Evolutionary conservation across 2,329 filamentous ascomycete genomes (phyloP), one percentile per base, ranked within the genome.

Genomic region (Tolypocladium amazonense): DNA sequence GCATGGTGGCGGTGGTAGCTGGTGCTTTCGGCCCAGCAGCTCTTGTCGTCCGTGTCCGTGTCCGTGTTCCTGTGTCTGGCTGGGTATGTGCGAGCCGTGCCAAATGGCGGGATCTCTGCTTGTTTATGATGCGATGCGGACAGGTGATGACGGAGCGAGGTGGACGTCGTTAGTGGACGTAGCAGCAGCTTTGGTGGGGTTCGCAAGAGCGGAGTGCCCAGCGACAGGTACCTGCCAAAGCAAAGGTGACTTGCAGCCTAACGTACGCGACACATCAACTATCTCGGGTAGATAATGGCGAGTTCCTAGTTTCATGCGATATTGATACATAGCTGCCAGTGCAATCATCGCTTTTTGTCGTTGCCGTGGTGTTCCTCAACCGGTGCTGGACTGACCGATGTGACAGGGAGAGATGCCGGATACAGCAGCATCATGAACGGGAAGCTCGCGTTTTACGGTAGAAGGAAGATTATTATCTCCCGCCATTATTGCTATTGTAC

Each of bases 1-100:
- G 72, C 75, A 77, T 77, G 61, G 58, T 67, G 63, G 62, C 59
- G 20, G 50, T 35, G 50, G 8, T 1, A 20, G 47, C 15, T 33
- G 30, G 50, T 53, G 50, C 30, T 53, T 23, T 23, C 18, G 30
- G 30, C 50, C 30, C 50, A 14, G 50, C 50, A 7, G 50, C 50
- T 12, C 20, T 53, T 53, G 27, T n/a, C 47, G 50, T 35, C 30
- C 20, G 50, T n/a, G 35, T 53, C 4, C n/a, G 30, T 14, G 30
- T 53, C 18, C 35, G 30, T 3, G 30, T 53, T n/a, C 50, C n/a
- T 23, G 4, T 53, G 20, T 14, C 50, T 23, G 30, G 30, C 50
- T 53, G 6, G 11, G 3, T 53, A 23, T 4, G 27, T n/a, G 20
- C 30, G 30, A 23, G 50, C 7, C 50, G 18, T n/a, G 20, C 30